Evolutionary conservation across 805 yeast species (phyloP), one percentile per base, ranked within the genome.

Genomic region (Komagataella pseudopastoris): DNA sequence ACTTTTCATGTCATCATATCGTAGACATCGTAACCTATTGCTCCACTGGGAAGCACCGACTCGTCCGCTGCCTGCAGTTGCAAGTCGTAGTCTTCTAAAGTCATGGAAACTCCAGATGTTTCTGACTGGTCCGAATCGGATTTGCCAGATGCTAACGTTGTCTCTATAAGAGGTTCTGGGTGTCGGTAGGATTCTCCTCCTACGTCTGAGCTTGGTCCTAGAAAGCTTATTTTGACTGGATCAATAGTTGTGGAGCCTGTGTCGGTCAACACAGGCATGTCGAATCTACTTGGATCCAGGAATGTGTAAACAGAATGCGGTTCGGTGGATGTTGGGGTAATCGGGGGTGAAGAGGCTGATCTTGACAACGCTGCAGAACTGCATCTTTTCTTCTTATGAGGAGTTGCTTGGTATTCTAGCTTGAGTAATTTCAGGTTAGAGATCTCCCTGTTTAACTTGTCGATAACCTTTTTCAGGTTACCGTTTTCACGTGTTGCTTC

Each of bases 401-500:
- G 20, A 5, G 23, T 17, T 44, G n/a, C 46, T 49, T 45, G 50
- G 23, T 17, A 44, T 45, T 60, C 63, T 36, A 51, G 51, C 49
- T 59, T 63, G 22, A 56, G 54, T 49, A 64, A 44, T 50, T 60
- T 59, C 51, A 68, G 54, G 45, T 58, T 58, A 43, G 60, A 67
- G 45, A 72, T 71, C 55, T 72, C 77, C 49, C 60, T 58, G 53
- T 70, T 70, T 23, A 72, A 56, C 53, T 71, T 70, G 2, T 60
- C 61, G 6, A 72, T 60, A 3, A 72, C 69, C 48, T 66, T 70
- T 54, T 71, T 70, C 53, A 72, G 59, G 53, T 71, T 72, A 50
- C 66, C 70, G 55, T 72, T 72, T 58, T 72, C 77, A 51, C 68
- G 66, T 2, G 71, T 64, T 6, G 72, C 74, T 46, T 60, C 62